Base-by-base conservation (phyloP, 108 stramenopile genomes). In the Cyclotella kingstonii region DNA sequence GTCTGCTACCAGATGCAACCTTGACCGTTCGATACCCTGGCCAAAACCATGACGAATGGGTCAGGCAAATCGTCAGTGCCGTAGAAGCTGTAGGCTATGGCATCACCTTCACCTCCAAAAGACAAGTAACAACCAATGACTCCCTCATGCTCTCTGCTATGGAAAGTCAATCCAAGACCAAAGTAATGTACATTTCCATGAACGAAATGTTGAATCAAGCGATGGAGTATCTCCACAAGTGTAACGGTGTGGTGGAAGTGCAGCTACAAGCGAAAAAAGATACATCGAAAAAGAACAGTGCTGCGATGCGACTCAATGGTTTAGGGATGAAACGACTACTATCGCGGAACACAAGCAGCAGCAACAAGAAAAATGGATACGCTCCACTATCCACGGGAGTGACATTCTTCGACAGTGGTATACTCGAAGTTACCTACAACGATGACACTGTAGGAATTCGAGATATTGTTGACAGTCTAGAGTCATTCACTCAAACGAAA, bases 1-100 rank as follows among this genome's bases (percentile, higher is more conserved):
- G 72, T 12, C 44, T 79, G 27, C 39, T 79, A 0, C 78, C 78
- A 14, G 78, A 79, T 65, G 68, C 78, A 19, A 66, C 67, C 22
- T 21, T 79, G 11, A 70, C 59, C 6, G 59, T 54, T 0, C 33
- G 19, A 19, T 70, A 55, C 43, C 53, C 55, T 38, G 17, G 10
- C n/a, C n/a, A n/a, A n/a, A n/a, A n/a, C 3, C 36, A 41, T 7
- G 39, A 23, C 18, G 18, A 17, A 40, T 56, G 8, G 55, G 41
- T n/a, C n/a, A n/a, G n/a, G 15, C 39, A 41, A 27, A 56, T 56
- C 2, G 33, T 76, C 17, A 63, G 61, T 50, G 29, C 31, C 4
- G 41, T 80, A 5, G 79, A 80, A 46, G 53, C 44, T 26, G 63
- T 76, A 9, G 79, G 79, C 9, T 80, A 77, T 57, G 70, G 31